Evolutionary conservation across 371 early-diverging fungal species (phyloP), one percentile per base, ranked within the genome.

Genomic region (Mortierella sp.): DNA sequence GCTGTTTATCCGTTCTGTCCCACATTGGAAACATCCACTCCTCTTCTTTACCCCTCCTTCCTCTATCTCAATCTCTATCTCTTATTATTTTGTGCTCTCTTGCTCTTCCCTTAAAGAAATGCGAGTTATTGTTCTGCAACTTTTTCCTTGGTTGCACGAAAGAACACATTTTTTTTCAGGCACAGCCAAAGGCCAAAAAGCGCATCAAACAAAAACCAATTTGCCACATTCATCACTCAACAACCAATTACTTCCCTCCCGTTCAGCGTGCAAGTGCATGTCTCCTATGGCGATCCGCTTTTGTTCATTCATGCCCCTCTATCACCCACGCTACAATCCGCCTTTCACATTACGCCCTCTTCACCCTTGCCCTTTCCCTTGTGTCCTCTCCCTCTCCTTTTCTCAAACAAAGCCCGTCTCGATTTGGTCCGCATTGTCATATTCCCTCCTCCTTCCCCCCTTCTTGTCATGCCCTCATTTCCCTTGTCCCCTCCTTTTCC

Each of bases 101-200:
- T 9, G 9, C 14, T 34, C 31, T n/a, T 31, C 34, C 29, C 29
- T 31, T n/a, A n/a, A n/a, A n/a, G n/a, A n/a, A n/a, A n/a, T n/a
- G n/a, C n/a, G n/a, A n/a, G n/a, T n/a, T n/a, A n/a, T n/a, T n/a
- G n/a, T n/a, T n/a, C n/a, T n/a, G n/a, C n/a, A n/a, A 34, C 31
- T 13, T 55, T 19, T 22, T 22, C 47, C 22, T 19, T 34, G 61
- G 61, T 61, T 3, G 61, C 10, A 61, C 61, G 61, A 61, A 61
- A 61, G 61, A 61, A 61, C 61, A 61, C 61, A 34, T 39, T 19
- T 48, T 48, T 31, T 48, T 61, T 61, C 37, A 61, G 61, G 61
- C 61, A 61, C 61, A 61, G 61, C 61, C 61, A 37, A 39, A 19
- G 8, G 14, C 61, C 22, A 22, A 34, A 3, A 11, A 61, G n/a